These are phyloP conservation scores for Lizonia empirigonia DNA, from an alignment of 2,329 filamentous ascomycete species.

Conservation along the genomic window DNA sequence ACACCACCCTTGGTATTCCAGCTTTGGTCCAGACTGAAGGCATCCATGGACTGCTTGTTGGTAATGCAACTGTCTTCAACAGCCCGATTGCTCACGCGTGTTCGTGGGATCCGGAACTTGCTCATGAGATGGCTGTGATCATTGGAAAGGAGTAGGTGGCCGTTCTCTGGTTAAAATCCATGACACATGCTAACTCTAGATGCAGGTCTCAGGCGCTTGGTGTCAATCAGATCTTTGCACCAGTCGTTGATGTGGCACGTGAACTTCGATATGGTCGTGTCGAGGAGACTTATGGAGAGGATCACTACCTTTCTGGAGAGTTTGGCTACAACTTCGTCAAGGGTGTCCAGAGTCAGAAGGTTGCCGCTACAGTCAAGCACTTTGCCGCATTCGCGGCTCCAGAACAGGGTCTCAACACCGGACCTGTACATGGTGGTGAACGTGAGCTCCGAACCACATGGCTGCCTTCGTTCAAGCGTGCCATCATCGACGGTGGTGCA, in stretches of 20 bases:
- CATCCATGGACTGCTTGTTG: conserved; percentile 73
- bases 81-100: conserved; percentile 75
- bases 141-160: conserved; percentile 63
- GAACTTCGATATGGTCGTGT: conserved; percentile 75
- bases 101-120: conserved; percentile 69
- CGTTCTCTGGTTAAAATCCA: too few species aligned
- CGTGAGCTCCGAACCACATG: conserved; percentile 61
- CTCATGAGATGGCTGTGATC: conserved; percentile 68
- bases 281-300: conserved; percentile 75
- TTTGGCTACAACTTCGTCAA: conserved; percentile 66
- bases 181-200: background rate
- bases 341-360: conserved; percentile 68
- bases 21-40: conserved; percentile 75
- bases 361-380: conserved; percentile 76
- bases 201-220: conserved; percentile 63
- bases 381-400: conserved; percentile 72
- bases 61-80: conserved; percentile 80
- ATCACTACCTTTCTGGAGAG: conserved; percentile 70
- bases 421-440: conserved; percentile 62
- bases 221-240: conserved; percentile 75
- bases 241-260: conserved; percentile 71
- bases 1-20: conserved; percentile 71
- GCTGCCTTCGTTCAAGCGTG: conserved; percentile 66
- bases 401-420: conserved; percentile 75
- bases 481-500: conserved; percentile 72